phyloP scores from a whole-genome alignment of 2,329 filamentous ascomycete species.

The Gyromitra esculenta region DNA sequence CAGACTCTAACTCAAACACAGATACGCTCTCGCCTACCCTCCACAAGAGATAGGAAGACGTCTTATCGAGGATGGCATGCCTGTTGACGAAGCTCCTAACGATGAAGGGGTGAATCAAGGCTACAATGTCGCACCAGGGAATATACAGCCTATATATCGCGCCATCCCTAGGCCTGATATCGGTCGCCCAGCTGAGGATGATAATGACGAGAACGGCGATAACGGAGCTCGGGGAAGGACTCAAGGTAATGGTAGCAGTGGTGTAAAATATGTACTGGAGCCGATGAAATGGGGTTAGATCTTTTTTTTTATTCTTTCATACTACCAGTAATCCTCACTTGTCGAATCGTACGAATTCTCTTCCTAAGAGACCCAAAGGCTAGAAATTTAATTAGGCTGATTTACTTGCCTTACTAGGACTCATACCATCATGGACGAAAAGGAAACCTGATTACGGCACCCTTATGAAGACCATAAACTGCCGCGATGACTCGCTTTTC shows the following conservation, averaged over 20 bases:
- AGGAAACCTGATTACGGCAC: slow-evolving; percentile 78
- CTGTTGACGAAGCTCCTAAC: slow-evolving; percentile 30
- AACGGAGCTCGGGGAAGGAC: not conserved
- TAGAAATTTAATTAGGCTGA: not conserved
- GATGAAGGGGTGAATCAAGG: slow-evolving; percentile 68
- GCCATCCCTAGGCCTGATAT: slow-evolving; percentile 69
- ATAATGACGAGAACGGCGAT: not conserved
- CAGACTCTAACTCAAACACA: slow-evolving; percentile 2
- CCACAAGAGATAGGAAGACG: slow-evolving; percentile 32
- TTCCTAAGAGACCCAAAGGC: not conserved
- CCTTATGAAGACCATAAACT: slow-evolving; percentile 91
- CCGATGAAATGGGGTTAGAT: slow-evolving; percentile 85
- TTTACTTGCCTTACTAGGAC: slow-evolving; percentile 62
- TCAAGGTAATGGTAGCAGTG: slow-evolving; percentile 54
- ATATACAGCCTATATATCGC: slow-evolving; percentile 84
- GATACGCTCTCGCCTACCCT: slow-evolving; percentile 50
- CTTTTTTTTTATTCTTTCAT: not conserved
- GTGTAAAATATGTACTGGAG: slow-evolving; percentile 79
- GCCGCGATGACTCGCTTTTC: slow-evolving; percentile 84
- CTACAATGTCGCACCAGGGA: slow-evolving; percentile 93
- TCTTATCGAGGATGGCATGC: slow-evolving; percentile 37
- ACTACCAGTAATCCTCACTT: not conserved
- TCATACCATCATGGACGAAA: slow-evolving; percentile 94
- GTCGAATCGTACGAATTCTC: not conserved
- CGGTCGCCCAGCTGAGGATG: slow-evolving; percentile 53